Conservation (phyloP, 75 land plant species). For the Pinus tabuliformis region DNA sequence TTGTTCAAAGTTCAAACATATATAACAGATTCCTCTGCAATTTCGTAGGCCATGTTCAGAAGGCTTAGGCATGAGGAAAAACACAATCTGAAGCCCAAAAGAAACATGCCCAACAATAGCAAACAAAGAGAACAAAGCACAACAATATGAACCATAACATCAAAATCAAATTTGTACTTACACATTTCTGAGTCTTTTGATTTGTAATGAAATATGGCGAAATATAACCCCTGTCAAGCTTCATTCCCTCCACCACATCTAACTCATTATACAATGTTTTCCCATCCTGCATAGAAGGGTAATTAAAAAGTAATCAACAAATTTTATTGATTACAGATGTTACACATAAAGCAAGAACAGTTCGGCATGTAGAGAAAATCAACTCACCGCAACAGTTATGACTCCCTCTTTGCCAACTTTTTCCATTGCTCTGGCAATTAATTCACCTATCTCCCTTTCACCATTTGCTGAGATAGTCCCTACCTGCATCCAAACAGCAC, state of each 20-base stretch:
- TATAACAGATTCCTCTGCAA: not conserved
- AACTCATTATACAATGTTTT: slow-evolving; percentile 79
- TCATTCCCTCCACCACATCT: slow-evolving; percentile 92
- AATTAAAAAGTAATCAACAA: not conserved
- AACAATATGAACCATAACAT: not conserved
- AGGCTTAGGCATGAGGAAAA: not conserved
- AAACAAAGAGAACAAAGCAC: not conserved
- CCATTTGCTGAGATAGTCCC: slow-evolving; percentile 72
- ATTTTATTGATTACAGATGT: not conserved
- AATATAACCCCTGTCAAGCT: slow-evolving; percentile 87
- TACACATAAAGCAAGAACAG: not conserved
- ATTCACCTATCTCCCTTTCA: slow-evolving; percentile 79
- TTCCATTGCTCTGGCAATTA: slow-evolving; percentile 89
- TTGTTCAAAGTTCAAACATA: not conserved
- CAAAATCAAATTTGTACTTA: slow-evolving; percentile 25
- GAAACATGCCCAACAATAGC: not conserved
- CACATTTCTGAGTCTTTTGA: slow-evolving; percentile 80
- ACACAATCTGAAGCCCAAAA: not conserved
- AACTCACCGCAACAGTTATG: slow-evolving; percentile 75
- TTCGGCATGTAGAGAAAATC: not conserved
- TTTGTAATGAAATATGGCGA: slow-evolving; percentile 82
- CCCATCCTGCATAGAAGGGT: slow-evolving; percentile 58
- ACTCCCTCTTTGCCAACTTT: slow-evolving; percentile 97
- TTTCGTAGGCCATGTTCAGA: not conserved
- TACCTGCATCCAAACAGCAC: slow-evolving; percentile 43